Base-by-base conservation (phyloP, 257 asterid species). In the Solanum gandarillasii region DNA sequence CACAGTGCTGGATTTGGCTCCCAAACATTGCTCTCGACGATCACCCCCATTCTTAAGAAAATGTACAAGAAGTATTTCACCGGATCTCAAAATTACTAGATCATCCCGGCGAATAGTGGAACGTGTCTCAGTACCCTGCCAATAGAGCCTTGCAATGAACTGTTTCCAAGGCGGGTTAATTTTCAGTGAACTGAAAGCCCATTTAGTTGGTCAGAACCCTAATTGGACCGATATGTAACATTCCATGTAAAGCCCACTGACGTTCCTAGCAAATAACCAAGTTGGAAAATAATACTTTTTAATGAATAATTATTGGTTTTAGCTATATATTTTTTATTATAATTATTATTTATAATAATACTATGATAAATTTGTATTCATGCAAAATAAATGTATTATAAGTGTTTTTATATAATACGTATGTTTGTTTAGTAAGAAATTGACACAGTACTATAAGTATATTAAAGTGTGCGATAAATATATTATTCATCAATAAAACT, bases 21-120 rank as follows among this genome's bases (percentile, higher is more conserved):
- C 99, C 98, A 96, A 65, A 93, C 87, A 83, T 94, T 95, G 88
- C 93, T 92, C 92, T 92, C 99, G 86, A 95, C 88, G 21, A 92
- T 93, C 67, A 96, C 96, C 78, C 94, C 99, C 99, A 97, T 97
- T 88, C 74, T 65, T 39, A 25, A 78, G 34, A n/a, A 32, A 86
- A 48, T 20, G 84, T 10, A 18, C 25, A 38, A 7, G 6, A 2
- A 67, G 20, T 85, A 12, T 34, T 48, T 46, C 68, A 18, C 85
- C 25, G 27, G 87, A 85, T 67, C 81, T 85, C 65, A 67, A 14
- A 85, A 67, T 12, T 16, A 18, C 31, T 38, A 25, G 31, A 85
- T 85, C 87, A 29, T 46, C 18, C 39, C 18, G 39, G 65, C 76
- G 38, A 38, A 18, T 36, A 21, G 75, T 43, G 65, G 38, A 79